phyloP scores from a whole-genome alignment of 1,284 basidiomycete genomes.

The Sporisorium sorghi region DNA sequence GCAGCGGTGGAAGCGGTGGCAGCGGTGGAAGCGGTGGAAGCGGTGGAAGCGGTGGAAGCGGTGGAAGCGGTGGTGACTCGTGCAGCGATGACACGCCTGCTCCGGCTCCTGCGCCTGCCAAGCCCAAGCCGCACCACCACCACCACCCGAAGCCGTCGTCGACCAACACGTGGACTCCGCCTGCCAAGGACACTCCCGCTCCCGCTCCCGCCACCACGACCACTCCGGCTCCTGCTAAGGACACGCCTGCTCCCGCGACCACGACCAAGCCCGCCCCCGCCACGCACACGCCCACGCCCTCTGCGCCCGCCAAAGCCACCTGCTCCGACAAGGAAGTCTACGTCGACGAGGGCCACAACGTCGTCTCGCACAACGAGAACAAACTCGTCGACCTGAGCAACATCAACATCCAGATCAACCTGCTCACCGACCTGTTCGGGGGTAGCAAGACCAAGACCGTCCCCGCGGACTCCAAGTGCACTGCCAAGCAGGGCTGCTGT shows the following conservation, averaged over 20 bases:
- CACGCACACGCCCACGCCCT: slow-evolving; percentile 11
- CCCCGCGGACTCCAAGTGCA: slow-evolving; percentile 32
- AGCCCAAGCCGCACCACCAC: slow-evolving; percentile 12
- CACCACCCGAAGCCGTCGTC: slow-evolving; percentile 13
- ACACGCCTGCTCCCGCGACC: not conserved
- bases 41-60: too few relatives aligned
- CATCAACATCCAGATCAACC: slow-evolving; percentile 33
- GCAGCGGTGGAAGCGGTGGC: too few relatives aligned
- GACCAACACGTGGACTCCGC: not conserved
- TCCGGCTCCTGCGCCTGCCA: slow-evolving; percentile 3
- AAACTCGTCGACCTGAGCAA: slow-evolving; percentile 42
- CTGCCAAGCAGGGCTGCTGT: slow-evolving; percentile 35
- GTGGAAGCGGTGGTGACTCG: slow-evolving; percentile 7
- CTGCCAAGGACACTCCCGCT: slow-evolving; percentile 1
- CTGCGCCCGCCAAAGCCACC: slow-evolving; percentile 13
- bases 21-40: too few relatives aligned
- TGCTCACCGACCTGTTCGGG: slow-evolving; percentile 33
- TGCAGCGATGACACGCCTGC: slow-evolving; percentile 14
- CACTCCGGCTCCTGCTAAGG: not conserved
- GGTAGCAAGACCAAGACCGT: slow-evolving; percentile 26
- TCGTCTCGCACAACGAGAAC: slow-evolving; percentile 44
- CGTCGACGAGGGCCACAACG: slow-evolving; percentile 53
- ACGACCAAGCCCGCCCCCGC: slow-evolving; percentile 2
- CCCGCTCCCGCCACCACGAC: slow-evolving; percentile 5
- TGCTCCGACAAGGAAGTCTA: slow-evolving; percentile 36